Conservation (phyloP, 2,329 filamentous ascomycete species). For the Aspergillus ibericus region DNA sequence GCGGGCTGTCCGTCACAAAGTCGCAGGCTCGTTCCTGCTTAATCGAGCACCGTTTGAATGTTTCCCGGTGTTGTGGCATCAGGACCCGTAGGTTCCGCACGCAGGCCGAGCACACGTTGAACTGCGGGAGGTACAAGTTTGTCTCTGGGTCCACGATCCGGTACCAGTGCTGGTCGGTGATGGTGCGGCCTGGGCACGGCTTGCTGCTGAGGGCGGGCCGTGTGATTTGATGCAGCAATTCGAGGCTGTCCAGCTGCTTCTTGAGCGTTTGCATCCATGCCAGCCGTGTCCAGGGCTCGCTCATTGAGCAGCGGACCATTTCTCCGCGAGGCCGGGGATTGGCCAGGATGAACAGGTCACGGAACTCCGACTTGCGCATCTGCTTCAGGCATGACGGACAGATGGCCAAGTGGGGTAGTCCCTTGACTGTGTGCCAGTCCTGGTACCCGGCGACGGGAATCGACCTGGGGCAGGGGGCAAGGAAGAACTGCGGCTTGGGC, state of each 20-base stretch:
- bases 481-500: slow-evolving; percentile 27
- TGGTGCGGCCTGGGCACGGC: slow-evolving; percentile 59
- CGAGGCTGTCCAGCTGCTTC: slow-evolving; percentile 64
- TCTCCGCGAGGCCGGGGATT: slow-evolving; percentile 58
- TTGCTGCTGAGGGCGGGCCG: slow-evolving; percentile 58
- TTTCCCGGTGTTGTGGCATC: slow-evolving; percentile 68
- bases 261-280: slow-evolving; percentile 80
- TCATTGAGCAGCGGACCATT: slow-evolving; percentile 74
- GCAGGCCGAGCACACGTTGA: slow-evolving; percentile 74
- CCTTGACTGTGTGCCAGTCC: slow-evolving; percentile 79
- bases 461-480: slow-evolving; percentile 70
- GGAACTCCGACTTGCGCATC: slow-evolving; percentile 70
- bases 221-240: slow-evolving; percentile 68
- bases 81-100: slow-evolving; percentile 69
- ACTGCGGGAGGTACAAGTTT: slow-evolving; percentile 64
- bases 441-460: slow-evolving; percentile 62
- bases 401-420: slow-evolving; percentile 71
- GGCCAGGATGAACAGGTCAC: slow-evolving; percentile 64
- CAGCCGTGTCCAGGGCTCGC: slow-evolving; percentile 77
- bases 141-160: slow-evolving; percentile 70
- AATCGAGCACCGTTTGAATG: slow-evolving; percentile 57
- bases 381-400: slow-evolving; percentile 77
- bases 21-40: slow-evolving; percentile 63
- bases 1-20: slow-evolving; percentile 62
- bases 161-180: slow-evolving; percentile 68